A percentile compares a stretch with the other conserved stretches of the same genome.
Conservation (phyloP, 345 rosid genomes). For the Aquilaria malaccensis region DNA sequence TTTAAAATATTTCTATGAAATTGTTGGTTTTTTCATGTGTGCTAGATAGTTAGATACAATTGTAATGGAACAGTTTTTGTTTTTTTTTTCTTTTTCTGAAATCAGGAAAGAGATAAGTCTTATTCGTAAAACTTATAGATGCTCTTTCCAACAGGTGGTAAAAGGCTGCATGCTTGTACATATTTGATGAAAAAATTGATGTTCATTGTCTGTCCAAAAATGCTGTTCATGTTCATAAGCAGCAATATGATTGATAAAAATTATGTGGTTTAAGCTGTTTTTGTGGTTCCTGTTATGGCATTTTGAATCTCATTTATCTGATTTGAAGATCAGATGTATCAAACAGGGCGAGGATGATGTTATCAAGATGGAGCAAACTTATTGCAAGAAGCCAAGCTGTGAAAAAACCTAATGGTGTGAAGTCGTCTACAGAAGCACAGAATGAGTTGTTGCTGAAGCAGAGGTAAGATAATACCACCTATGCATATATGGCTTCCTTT, state of each 20-base stretch:
- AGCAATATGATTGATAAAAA: not conserved
- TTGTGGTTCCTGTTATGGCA: conserved; percentile 13
- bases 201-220: no score
- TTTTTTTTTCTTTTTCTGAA: no score
- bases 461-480: conserved; percentile 47
- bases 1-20: no score
- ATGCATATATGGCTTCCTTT: conserved; percentile 9
- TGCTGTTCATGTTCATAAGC: not conserved
- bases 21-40: no score
- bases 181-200: no score
- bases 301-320: conserved; percentile 72
- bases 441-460: conserved; percentile 68
- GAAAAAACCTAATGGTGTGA: conserved; percentile 64
- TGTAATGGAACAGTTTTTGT: no score
- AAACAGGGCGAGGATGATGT: conserved; percentile 90
- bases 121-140: no score
- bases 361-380: conserved; percentile 89
- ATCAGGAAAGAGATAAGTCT: no score
- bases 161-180: no score
- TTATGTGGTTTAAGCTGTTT: conserved; percentile 6
- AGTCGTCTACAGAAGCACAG: conserved; percentile 44
- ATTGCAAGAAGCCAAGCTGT: conserved; percentile 66
- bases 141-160: no score
- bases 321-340: conserved; percentile 99
- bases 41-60: no score